These are phyloP conservation scores for Pelargonium exstipulatum DNA, from an alignment of 441 rosid species.

Conservation along the genomic window DNA sequence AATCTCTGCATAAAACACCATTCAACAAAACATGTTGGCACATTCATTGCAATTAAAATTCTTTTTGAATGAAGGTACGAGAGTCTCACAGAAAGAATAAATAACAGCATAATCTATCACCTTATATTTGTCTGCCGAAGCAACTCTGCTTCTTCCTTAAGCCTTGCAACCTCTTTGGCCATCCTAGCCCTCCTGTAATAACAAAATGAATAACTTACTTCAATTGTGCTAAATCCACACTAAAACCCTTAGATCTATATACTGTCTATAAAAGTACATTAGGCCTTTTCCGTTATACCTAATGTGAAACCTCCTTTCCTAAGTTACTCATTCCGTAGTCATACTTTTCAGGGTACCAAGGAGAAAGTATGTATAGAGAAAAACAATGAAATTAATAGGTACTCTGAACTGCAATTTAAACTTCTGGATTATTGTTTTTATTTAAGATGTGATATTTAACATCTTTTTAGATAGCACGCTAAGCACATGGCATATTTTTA, in stretches of 20 bases:
- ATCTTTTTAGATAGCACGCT: not conserved
- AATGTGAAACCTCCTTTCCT: not conserved
- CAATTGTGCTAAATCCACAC: slow-evolving; percentile 6
- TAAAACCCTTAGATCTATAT: not conserved
- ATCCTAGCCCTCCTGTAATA: slow-evolving; percentile 74
- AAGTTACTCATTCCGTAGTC: not conserved
- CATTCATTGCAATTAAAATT: not conserved
- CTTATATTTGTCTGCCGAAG: slow-evolving; percentile 53
- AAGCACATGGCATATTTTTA: not conserved
- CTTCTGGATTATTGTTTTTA: not conserved
- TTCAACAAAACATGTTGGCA: slow-evolving; percentile 12
- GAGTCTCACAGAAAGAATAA: not conserved
- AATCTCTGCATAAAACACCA: slow-evolving; percentile 42
- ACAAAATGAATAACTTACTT: slow-evolving; percentile 20
- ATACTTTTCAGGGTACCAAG: not conserved
- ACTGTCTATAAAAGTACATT: not conserved
- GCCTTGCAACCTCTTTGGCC: slow-evolving; percentile 74
- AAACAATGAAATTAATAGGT: not conserved
- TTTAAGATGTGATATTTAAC: not conserved
- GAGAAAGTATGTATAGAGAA: not conserved
- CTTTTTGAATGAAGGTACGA: not conserved
- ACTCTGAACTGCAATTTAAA: not conserved
- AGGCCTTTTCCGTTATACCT: not conserved
- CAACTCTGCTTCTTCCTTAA: slow-evolving; percentile 69
- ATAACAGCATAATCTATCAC: slow-evolving; percentile 31